These are phyloP conservation scores for Entomortierella beljakovae DNA, from an alignment of 192 early-diverging fungal genomes.

Conservation along the genomic window DNA sequence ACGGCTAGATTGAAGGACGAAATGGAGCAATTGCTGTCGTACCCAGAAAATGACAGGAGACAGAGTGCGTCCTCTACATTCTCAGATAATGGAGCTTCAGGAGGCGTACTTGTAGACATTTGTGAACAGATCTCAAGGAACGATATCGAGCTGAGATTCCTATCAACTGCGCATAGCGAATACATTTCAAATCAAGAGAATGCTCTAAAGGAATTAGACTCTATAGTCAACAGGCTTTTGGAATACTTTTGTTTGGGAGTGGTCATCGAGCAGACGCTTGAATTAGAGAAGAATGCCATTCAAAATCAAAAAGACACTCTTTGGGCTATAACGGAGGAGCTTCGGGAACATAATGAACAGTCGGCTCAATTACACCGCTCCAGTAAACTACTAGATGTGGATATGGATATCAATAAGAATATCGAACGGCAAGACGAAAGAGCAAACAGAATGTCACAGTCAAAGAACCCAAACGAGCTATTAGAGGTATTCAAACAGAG, in stretches of 20 bases:
- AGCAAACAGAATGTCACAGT: background rate
- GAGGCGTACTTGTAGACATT: slow-evolving; percentile 37
- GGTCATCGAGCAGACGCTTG: slow-evolving; percentile 12
- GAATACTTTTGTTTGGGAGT: slow-evolving; percentile 31
- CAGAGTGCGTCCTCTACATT: background rate
- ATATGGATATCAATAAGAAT: background rate
- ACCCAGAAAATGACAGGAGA: slow-evolving; percentile 18
- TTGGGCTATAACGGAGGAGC: slow-evolving; percentile 20
- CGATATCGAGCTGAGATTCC: slow-evolving; percentile 34
- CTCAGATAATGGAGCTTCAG: background rate
- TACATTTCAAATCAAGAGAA: slow-evolving; percentile 12
- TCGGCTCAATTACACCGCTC: slow-evolving; percentile 7
- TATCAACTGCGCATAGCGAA: slow-evolving; percentile 21
- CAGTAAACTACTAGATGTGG: background rate
- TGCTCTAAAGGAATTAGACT: slow-evolving; percentile 11
- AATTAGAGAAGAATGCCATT: slow-evolving; percentile 6
- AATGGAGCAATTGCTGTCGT: slow-evolving; percentile 44
- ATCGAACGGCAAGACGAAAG: background rate
- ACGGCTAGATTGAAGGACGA: slow-evolving; percentile 23
- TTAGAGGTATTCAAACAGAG: background rate
- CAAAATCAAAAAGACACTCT: slow-evolving; percentile 24
- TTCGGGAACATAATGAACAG: slow-evolving; percentile 12
- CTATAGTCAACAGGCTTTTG: slow-evolving; percentile 10
- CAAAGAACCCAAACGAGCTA: background rate
- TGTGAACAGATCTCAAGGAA: slow-evolving; percentile 40